Conservation (phyloP, 352 stramenopile genomes). For the Globisporangium carolinianum region DNA sequence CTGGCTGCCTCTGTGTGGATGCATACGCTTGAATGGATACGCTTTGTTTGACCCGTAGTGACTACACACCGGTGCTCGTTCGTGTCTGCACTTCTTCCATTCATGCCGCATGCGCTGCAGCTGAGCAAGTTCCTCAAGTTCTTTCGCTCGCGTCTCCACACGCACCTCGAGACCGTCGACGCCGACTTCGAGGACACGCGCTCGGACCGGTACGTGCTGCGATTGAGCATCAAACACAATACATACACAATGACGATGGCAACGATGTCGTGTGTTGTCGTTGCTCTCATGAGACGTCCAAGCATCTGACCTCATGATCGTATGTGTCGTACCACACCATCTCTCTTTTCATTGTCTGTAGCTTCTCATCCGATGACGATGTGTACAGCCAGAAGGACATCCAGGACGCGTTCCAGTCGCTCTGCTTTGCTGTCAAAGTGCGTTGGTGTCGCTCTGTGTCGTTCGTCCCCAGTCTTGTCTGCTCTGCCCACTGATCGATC, state of each 20-base stretch:
- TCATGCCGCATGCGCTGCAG: constrained; percentile 13
- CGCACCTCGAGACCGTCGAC: constrained; percentile 76
- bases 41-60: too few relatives aligned
- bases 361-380: constrained; percentile 69
- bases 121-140: constrained; percentile 83
- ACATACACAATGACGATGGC: too few relatives aligned
- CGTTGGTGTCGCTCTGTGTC: not conserved
- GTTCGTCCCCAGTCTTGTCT: too few relatives aligned
- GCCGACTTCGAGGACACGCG: constrained; percentile 82
- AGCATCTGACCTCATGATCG: not conserved
- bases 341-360: constrained; percentile 4
- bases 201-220: constrained; percentile 38
- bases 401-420: constrained; percentile 61
- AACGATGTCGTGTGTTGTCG: not conserved
- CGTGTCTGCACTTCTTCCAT: not conserved
- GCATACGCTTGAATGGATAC: too few relatives aligned
- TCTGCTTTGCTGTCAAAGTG: constrained; percentile 79
- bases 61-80: not conserved
- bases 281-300: not conserved
- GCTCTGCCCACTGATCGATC: too few relatives aligned
- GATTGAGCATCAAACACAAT: too few relatives aligned
- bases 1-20: not conserved
- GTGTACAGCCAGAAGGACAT: constrained; percentile 83
- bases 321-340: too few relatives aligned
- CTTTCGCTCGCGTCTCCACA: constrained; percentile 68